Evolutionary conservation across 352 stramenopile genomes (phyloP).

Genomic region (Phytopythium aichiense): DNA sequence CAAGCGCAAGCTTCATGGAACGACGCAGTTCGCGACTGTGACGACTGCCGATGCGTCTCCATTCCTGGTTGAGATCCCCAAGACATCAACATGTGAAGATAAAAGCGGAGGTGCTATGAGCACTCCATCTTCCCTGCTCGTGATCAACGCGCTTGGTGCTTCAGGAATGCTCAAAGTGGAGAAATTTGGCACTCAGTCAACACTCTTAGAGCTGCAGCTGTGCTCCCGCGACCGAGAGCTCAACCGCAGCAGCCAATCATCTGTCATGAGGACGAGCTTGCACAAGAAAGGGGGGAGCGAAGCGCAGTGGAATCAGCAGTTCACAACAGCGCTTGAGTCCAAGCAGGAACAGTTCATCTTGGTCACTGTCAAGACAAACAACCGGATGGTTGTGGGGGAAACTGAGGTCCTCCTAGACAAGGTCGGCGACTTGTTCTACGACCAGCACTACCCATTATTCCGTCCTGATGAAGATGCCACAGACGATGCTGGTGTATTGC

Average conservation of each 20-base stretch:
- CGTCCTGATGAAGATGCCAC: slow-evolving; percentile 15
- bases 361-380: slow-evolving; percentile 55
- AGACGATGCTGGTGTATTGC: slow-evolving; percentile 11
- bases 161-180: slow-evolving; percentile 59
- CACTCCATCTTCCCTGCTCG: slow-evolving; percentile 17
- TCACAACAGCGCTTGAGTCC: slow-evolving; percentile 47
- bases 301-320: slow-evolving; percentile 82
- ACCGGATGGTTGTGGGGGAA: slow-evolving; percentile 65
- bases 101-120: slow-evolving; percentile 6
- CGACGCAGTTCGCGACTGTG: slow-evolving; percentile 11
- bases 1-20: slow-evolving; percentile 4
- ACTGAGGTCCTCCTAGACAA: slow-evolving; percentile 36
- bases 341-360: slow-evolving; percentile 51
- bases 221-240: slow-evolving; percentile 7
- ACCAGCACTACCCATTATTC: slow-evolving; percentile 62
- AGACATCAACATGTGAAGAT: neutral
- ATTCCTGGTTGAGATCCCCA: slow-evolving; percentile 2
- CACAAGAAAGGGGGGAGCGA: slow-evolving; percentile 83
- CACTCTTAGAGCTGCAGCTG: slow-evolving; percentile 54
- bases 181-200: slow-evolving; percentile 79
- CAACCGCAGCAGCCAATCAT: slow-evolving; percentile 12
- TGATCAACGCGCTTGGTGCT: slow-evolving; percentile 59
- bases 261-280: slow-evolving; percentile 46
- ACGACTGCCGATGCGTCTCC: slow-evolving; percentile 16
- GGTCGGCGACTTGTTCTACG: slow-evolving; percentile 46